phyloP scores from a whole-genome alignment of 768 basidiomycete species.

The Gloeostereum incarnatum region DNA sequence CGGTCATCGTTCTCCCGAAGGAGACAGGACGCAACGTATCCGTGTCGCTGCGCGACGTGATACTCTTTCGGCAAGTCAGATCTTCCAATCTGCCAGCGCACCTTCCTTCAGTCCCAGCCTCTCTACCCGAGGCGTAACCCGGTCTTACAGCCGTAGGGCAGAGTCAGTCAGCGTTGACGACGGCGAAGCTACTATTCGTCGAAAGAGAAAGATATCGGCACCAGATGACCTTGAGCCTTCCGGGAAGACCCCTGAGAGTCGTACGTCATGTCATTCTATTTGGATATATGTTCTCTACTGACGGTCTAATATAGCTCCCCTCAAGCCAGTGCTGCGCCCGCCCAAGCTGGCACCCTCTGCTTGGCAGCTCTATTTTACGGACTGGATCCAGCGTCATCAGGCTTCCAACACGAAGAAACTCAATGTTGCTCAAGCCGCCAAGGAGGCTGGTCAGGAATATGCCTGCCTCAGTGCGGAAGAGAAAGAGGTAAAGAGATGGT shows the following conservation, averaged over 20 bases:
- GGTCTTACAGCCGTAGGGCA: conserved; percentile 58
- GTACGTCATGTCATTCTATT: conserved; percentile 25
- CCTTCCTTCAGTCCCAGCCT: conserved; percentile 46
- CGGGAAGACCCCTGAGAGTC: conserved; percentile 31
- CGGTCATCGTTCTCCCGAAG: too few relatives aligned
- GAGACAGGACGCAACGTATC: conserved; percentile 27
- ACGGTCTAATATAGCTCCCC: conserved; percentile 35
- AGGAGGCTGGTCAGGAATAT: conserved; percentile 90
- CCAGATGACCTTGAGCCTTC: conserved; percentile 24
- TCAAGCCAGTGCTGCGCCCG: conserved; percentile 74
- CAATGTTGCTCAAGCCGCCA: conserved; percentile 92
- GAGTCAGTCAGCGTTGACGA: conserved; percentile 54
- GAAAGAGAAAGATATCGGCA: conserved; percentile 35
- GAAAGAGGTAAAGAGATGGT: conserved; percentile 59
- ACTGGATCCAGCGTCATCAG: conserved; percentile 87
- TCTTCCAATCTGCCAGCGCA: conserved; percentile 68
- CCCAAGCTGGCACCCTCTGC: conserved; percentile 91
- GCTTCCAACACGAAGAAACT: conserved; percentile 74
- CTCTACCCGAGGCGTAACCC: conserved; percentile 36
- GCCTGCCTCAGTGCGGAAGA: conserved; percentile 67
- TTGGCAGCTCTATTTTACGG: conserved; percentile 95
- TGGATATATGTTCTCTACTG: conserved; percentile 8
- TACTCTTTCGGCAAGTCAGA: conserved; percentile 37
- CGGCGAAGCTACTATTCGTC: conserved; percentile 65
- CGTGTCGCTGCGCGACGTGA: conserved; percentile 33